These are phyloP conservation scores for Pseudocercospora eumusae DNA, from an alignment of 2,329 filamentous ascomycete species.

Conservation along the genomic window DNA sequence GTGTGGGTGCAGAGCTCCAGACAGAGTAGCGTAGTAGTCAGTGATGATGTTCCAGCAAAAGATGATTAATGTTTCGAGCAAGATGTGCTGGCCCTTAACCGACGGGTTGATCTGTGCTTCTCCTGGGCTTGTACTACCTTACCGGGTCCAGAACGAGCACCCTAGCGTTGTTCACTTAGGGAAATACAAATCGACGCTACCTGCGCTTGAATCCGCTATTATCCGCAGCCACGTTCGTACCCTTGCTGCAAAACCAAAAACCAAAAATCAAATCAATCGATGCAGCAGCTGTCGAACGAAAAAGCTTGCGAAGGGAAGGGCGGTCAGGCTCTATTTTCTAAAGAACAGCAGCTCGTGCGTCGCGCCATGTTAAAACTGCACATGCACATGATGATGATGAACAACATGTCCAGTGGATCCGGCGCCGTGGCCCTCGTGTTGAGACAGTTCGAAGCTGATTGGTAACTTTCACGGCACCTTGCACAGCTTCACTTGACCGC, in stretches of 20 bases:
- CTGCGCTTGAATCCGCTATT: too few relatives aligned
- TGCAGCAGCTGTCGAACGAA: background rate
- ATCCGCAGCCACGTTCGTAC: too few relatives aligned
- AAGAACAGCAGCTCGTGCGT: background rate
- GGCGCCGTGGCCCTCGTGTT: background rate
- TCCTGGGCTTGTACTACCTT: too few relatives aligned
- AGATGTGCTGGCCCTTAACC: background rate
- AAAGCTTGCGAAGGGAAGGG: background rate
- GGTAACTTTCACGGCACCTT: background rate
- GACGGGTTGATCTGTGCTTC: background rate
- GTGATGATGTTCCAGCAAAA: background rate
- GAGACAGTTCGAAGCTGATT: background rate
- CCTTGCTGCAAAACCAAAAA: too few relatives aligned
- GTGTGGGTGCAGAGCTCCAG: background rate
- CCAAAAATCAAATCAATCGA: too few relatives aligned
- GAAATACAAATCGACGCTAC: background rate
- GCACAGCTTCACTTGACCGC: background rate
- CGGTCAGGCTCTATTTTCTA: background rate
- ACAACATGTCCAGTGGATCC: conserved; percentile 6
- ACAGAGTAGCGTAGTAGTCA: background rate
- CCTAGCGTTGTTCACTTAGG: background rate
- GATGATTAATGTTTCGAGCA: background rate
- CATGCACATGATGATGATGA: too few relatives aligned
- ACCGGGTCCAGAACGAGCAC: background rate
- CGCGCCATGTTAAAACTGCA: background rate